phyloP scores from a whole-genome alignment of 2,329 filamentous ascomycete species.

The Verticillium longisporum region DNA sequence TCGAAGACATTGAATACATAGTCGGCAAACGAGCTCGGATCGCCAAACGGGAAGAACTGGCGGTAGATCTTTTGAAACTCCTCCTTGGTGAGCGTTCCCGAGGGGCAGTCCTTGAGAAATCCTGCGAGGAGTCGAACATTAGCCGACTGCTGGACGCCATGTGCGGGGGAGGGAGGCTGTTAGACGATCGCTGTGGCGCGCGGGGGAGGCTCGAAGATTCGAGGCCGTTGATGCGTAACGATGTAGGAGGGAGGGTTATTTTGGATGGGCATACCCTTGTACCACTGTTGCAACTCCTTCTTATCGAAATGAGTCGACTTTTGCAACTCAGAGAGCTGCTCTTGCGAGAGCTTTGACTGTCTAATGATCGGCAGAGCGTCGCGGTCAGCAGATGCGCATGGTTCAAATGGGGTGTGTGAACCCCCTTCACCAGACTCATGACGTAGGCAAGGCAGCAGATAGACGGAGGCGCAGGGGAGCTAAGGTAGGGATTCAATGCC shows the following conservation, averaged over 20 bases:
- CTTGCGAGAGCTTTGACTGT: slow-evolving; percentile 96
- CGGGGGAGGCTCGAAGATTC: background rate
- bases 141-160: background rate
- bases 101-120: slow-evolving; percentile 97
- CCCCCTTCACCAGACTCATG: background rate
- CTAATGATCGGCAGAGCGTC: slow-evolving; percentile 36
- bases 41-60: slow-evolving; percentile 98
- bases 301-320: slow-evolving; percentile 98
- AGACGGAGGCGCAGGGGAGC: background rate
- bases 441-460: background rate
- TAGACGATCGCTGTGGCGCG: background rate
- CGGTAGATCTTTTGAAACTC: slow-evolving; percentile 99
- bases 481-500: background rate
- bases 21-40: slow-evolving; percentile 94
- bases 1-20: slow-evolving; percentile 99
- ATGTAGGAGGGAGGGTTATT: background rate
- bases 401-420: background rate
- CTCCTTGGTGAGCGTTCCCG: slow-evolving; percentile 92
- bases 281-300: slow-evolving; percentile 99
- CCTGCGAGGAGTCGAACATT: slow-evolving; percentile 43
- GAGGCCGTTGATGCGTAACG: background rate
- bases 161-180: background rate
- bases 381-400: slow-evolving; percentile 15
- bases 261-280: slow-evolving; percentile 67
- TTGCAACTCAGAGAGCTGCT: slow-evolving; percentile 92